Percentiles rank a stretch among this genome's conserved stretches.
Evolutionary conservation across 1,284 basidiomycete species (phyloP).

Genomic region (Ustilago lituana): DNA sequence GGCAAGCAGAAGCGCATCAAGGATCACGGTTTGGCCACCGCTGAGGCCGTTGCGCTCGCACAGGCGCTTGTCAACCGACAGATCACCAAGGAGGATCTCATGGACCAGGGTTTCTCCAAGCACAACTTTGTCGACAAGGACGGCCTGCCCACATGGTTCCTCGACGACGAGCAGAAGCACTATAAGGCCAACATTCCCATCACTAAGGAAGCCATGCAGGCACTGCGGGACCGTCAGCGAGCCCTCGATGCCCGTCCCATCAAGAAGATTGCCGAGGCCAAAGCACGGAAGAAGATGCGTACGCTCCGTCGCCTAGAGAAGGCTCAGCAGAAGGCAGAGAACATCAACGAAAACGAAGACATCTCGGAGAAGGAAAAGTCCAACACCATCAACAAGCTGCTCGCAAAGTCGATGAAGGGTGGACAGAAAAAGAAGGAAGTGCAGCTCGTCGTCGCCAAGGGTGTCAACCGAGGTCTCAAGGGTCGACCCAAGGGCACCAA

Average conservation of each 20-base stretch:
- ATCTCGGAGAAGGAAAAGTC: constrained; percentile 86
- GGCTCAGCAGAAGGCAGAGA: constrained; percentile 95
- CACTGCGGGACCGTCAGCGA: constrained; percentile 87
- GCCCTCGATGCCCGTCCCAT: constrained; percentile 96
- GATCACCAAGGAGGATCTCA: constrained; percentile 85
- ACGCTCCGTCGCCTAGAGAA: constrained; percentile 86
- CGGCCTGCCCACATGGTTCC: constrained; percentile 92
- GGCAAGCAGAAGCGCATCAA: constrained; percentile 77
- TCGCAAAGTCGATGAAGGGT: constrained; percentile 75
- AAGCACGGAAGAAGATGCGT: constrained; percentile 94
- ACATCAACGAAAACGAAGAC: constrained; percentile 85
- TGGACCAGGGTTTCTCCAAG: constrained; percentile 96
- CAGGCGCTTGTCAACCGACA: constrained; percentile 91
- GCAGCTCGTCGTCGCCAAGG: constrained; percentile 91
- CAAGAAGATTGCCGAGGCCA: constrained; percentile 99
- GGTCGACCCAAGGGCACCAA: constrained; percentile 96
- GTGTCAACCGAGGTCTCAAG: constrained; percentile 86
- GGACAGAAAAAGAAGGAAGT: constrained; percentile 77
- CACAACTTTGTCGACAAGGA: constrained; percentile 87
- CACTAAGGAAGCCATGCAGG: constrained; percentile 92
- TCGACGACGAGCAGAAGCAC: constrained; percentile 92
- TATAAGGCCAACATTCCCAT: constrained; percentile 95
- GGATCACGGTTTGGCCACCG: constrained; percentile 85
- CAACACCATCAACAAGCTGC: constrained; percentile 87
- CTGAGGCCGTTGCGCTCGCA: constrained; percentile 91